Conservation (phyloP, 139 green algal species). For the Coelastrella sp. region DNA sequence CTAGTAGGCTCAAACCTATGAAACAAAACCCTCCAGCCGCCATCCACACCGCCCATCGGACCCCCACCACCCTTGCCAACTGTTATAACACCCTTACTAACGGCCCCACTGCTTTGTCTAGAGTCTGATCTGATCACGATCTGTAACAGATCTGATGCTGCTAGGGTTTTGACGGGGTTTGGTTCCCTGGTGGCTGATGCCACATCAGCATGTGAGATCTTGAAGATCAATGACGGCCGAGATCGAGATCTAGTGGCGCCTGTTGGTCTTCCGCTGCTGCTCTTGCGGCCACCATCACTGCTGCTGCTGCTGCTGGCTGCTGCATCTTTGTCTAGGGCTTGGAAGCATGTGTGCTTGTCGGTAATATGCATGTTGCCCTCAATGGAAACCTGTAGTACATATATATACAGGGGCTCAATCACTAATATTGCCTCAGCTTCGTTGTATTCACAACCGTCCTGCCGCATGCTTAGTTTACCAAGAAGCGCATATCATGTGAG, state of each 20-base stretch:
- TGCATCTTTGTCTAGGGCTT: not conserved
- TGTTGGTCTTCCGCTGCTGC: constrained; percentile 23
- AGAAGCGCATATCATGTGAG: too few species aligned
- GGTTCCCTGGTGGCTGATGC: constrained; percentile 12
- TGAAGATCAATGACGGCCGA: not conserved
- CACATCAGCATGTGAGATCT: constrained; percentile 38
- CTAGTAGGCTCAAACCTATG: constrained; percentile 22
- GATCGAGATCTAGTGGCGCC: not conserved
- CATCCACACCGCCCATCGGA: not conserved
- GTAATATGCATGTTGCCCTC: constrained; percentile 21
- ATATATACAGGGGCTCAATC: not conserved
- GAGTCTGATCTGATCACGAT: not conserved
- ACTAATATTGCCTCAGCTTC: too few species aligned
- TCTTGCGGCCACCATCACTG: not conserved
- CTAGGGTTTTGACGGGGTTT: not conserved
- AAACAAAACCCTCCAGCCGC: constrained; percentile 14
- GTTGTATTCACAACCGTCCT: too few species aligned
- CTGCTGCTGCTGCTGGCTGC: constrained; percentile 24
- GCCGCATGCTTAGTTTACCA: not conserved
- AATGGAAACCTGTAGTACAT: not conserved
- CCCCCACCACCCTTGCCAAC: not conserved
- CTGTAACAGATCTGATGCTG: not conserved
- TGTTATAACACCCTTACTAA: not conserved
- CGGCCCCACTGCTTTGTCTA: not conserved
- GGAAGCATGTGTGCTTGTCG: constrained; percentile 25